These are phyloP conservation scores for Tylopilus cervinicoccineus DNA, from an alignment of 768 basidiomycete species.

Conservation along the genomic window DNA sequence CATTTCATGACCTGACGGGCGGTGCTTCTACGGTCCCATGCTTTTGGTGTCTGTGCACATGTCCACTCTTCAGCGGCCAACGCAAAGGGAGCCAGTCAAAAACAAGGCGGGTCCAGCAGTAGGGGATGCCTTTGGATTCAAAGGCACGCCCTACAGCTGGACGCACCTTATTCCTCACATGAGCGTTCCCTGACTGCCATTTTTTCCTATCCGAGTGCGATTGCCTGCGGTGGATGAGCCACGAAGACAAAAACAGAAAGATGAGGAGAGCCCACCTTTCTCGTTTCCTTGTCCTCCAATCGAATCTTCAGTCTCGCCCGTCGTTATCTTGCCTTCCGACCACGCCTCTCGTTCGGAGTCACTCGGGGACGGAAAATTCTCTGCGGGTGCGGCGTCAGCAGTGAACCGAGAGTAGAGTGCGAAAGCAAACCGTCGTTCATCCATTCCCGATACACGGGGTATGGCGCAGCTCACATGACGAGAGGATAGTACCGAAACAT, in stretches of 20 bases:
- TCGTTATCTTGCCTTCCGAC: not conserved
- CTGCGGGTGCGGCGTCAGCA: not conserved
- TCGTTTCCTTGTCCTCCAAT: no score
- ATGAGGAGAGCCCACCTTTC: not conserved
- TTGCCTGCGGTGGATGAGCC: not conserved
- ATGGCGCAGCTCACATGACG: conserved; percentile 3
- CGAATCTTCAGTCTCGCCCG: not conserved
- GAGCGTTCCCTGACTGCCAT: not conserved
- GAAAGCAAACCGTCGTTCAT: conserved; percentile 8
- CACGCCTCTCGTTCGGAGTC: conserved; percentile 5
- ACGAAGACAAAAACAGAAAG: no score
- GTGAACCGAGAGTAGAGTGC: no score
- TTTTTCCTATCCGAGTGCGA: no score
- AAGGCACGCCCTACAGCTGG: conserved; percentile 10
- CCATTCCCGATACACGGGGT: not conserved
- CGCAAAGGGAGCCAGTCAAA: not conserved
- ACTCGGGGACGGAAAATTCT: conserved; percentile 7
- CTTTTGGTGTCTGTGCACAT: no score
- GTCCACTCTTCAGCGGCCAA: no score
- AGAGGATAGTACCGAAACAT: not conserved
- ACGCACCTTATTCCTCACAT: conserved; percentile 20
- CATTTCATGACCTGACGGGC: no score
- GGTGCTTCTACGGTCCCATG: no score
- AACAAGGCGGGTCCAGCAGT: conserved; percentile 20
- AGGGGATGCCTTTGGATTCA: conserved; percentile 9